phyloP scores from a whole-genome alignment of 2,329 filamentous ascomycete genomes.

The Ophiosphaerella narmari region DNA sequence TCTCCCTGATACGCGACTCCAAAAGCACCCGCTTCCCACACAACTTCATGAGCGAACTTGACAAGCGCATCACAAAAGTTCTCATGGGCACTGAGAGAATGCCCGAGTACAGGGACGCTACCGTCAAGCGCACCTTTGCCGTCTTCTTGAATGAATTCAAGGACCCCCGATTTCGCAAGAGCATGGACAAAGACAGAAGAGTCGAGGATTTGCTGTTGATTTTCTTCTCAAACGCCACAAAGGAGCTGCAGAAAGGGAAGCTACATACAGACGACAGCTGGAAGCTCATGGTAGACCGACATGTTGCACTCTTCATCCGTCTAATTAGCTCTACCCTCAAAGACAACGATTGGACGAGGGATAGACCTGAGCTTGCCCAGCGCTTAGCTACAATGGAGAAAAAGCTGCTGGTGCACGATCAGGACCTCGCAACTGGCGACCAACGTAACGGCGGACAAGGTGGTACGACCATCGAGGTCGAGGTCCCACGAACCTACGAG shows the following conservation, averaged over 20 bases:
- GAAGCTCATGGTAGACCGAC: slow-evolving; percentile 90
- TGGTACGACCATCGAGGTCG: slow-evolving; percentile 74
- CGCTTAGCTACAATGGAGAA: slow-evolving; percentile 83
- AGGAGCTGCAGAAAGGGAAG: slow-evolving; percentile 82
- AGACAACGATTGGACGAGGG: slow-evolving; percentile 82
- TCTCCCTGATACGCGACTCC: slow-evolving; percentile 68
- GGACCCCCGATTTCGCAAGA: slow-evolving; percentile 83
- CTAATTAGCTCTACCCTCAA: slow-evolving; percentile 79
- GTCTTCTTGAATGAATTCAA: slow-evolving; percentile 94
- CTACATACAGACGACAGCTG: slow-evolving; percentile 80
- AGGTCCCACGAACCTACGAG: slow-evolving; percentile 83
- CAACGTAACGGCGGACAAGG: slow-evolving; percentile 62
- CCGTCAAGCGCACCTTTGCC: slow-evolving; percentile 91
- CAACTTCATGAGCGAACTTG: slow-evolving; percentile 70
- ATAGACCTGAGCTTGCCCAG: slow-evolving; percentile 81
- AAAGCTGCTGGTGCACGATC: slow-evolving; percentile 91
- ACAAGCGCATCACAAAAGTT: slow-evolving; percentile 80
- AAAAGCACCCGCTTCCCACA: slow-evolving; percentile 74
- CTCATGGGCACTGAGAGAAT: slow-evolving; percentile 80
- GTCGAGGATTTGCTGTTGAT: slow-evolving; percentile 93
- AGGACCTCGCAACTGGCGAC: slow-evolving; percentile 73
- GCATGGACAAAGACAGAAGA: slow-evolving; percentile 90
- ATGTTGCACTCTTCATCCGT: slow-evolving; percentile 92
- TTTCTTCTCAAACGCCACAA: slow-evolving; percentile 93
- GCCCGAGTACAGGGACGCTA: slow-evolving; percentile 87